Percentiles rank a stretch among this genome's conserved stretches.
These are phyloP conservation scores for Choiromyces venosus DNA, from an alignment of 495 filamentous ascomycete genomes.

Conservation along the genomic window DNA sequence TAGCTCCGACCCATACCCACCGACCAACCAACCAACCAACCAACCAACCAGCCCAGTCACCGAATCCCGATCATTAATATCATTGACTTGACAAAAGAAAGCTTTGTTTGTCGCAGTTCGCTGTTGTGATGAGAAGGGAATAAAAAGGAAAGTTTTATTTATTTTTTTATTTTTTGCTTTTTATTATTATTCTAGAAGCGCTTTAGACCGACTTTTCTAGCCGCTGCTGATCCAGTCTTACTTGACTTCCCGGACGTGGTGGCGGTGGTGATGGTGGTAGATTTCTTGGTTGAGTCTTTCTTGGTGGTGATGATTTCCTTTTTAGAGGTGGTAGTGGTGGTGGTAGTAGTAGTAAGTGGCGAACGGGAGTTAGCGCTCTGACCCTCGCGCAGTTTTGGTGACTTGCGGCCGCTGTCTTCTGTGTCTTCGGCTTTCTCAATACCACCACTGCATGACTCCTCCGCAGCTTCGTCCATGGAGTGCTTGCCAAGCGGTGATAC, in stretches of 20 bases:
- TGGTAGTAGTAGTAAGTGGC: not conserved
- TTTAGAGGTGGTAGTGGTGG: not conserved
- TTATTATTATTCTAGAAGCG: constrained; percentile 31
- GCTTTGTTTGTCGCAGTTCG: not conserved
- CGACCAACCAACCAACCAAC: too few relatives aligned
- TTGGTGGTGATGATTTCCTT: not conserved
- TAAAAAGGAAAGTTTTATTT: not conserved
- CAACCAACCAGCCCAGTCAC: too few relatives aligned
- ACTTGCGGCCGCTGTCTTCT: constrained; percentile 35
- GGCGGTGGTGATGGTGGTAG: constrained; percentile 13
- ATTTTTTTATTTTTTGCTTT: not conserved
- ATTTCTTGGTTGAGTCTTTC: constrained; percentile 11
- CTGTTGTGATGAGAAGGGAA: not conserved
- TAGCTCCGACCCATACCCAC: not conserved
- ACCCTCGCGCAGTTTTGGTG: constrained; percentile 33
- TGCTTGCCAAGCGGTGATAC: constrained; percentile 31
- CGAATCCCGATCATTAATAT: not conserved
- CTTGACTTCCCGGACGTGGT: constrained; percentile 28
- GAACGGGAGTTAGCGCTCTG: constrained; percentile 15
- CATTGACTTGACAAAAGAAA: not conserved
- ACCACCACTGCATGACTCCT: not conserved
- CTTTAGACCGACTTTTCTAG: constrained; percentile 35
- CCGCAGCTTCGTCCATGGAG: constrained; percentile 5
- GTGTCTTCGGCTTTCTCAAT: constrained; percentile 10
- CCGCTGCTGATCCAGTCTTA: constrained; percentile 19